Percentiles rank a stretch among this genome's conserved stretches.
Evolutionary conservation across 768 basidiomycete species (phyloP).

Genomic region (Lactifluus echinatus): DNA sequence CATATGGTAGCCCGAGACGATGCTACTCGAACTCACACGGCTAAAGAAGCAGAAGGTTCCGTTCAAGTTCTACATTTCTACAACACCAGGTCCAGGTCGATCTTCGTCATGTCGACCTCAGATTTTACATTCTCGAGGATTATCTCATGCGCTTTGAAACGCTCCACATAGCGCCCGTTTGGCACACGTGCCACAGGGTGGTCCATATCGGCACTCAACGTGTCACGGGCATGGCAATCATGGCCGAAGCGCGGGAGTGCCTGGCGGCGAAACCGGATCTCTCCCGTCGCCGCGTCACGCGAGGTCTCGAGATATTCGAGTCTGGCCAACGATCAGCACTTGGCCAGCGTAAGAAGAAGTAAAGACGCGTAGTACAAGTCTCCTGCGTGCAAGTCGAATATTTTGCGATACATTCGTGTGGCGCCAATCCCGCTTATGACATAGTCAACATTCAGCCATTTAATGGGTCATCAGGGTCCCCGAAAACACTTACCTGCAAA

Average conservation of each 20-base stretch:
- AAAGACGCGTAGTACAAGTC: too few species aligned
- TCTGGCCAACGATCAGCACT: neutral
- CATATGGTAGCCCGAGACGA: too few species aligned
- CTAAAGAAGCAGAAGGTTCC: neutral
- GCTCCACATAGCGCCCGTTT: neutral
- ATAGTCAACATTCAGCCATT: neutral
- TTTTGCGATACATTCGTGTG: conserved; percentile 14
- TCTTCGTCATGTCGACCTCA: neutral
- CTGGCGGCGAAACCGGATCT: conserved; percentile 13
- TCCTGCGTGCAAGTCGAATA: conserved; percentile 1
- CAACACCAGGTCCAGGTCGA: conserved; percentile 6
- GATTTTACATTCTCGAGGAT: neutral
- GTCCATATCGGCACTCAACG: neutral
- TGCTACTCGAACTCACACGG: neutral
- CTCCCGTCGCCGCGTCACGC: conserved; percentile 6
- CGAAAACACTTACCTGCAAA: conserved; percentile 11
- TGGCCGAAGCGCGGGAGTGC: neutral
- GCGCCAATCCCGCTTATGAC: conserved; percentile 10
- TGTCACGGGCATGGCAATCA: neutral
- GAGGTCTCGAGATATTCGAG: conserved; percentile 15
- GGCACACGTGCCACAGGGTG: too few species aligned
- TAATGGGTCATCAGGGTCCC: too few species aligned
- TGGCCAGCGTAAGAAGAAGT: too few species aligned
- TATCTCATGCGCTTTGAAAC: conserved; percentile 4
- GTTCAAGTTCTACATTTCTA: neutral